Conservation (phyloP, 2,329 filamentous ascomycete species). For the Spiromastix sp. region DNA sequence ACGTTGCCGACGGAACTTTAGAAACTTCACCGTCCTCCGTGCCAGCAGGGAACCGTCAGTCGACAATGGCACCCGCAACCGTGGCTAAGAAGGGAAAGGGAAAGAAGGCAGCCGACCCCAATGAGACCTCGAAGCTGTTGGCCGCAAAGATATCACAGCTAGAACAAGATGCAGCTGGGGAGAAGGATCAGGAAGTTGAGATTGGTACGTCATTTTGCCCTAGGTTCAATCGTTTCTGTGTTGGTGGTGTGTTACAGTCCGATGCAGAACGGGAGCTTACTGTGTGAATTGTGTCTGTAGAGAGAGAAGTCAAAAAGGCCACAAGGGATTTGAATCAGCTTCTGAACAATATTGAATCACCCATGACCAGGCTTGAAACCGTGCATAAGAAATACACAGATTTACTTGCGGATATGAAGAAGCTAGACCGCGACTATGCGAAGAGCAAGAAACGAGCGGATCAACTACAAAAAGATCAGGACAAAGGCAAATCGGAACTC, state of each 20-base stretch:
- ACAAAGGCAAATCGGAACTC: slow-evolving; percentile 75
- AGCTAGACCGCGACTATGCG: slow-evolving; percentile 82
- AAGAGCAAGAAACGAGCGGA: slow-evolving; percentile 96
- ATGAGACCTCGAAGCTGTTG: slow-evolving; percentile 82
- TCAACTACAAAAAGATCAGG: slow-evolving; percentile 91
- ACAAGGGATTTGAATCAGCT: slow-evolving; percentile 83
- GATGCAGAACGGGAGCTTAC: slow-evolving; percentile 2
- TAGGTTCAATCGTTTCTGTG: slow-evolving; percentile 1
- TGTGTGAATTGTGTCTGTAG: slow-evolving; percentile 37
- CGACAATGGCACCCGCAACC: slow-evolving; percentile 37
- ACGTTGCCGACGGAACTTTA: slow-evolving; percentile 35
- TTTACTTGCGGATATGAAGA: slow-evolving; percentile 87
- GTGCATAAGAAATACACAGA: slow-evolving; percentile 87
- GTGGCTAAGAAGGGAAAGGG: slow-evolving; percentile 67
- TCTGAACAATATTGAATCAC: slow-evolving; percentile 77
- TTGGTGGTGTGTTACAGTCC: too few relatives aligned
- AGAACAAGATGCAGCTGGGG: slow-evolving; percentile 83
- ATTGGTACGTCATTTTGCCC: slow-evolving; percentile 60
- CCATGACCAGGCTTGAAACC: slow-evolving; percentile 81
- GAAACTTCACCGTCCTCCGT: slow-evolving; percentile 31
- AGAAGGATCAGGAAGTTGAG: slow-evolving; percentile 91
- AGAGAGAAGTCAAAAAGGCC: slow-evolving; percentile 87
- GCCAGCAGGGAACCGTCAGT: slow-evolving; percentile 15
- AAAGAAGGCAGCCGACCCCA: slow-evolving; percentile 76
- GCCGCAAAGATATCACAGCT: slow-evolving; percentile 91